Conservation (phyloP, 2,329 filamentous ascomycete genomes). For the Scedosporium apiospermum region DNA sequence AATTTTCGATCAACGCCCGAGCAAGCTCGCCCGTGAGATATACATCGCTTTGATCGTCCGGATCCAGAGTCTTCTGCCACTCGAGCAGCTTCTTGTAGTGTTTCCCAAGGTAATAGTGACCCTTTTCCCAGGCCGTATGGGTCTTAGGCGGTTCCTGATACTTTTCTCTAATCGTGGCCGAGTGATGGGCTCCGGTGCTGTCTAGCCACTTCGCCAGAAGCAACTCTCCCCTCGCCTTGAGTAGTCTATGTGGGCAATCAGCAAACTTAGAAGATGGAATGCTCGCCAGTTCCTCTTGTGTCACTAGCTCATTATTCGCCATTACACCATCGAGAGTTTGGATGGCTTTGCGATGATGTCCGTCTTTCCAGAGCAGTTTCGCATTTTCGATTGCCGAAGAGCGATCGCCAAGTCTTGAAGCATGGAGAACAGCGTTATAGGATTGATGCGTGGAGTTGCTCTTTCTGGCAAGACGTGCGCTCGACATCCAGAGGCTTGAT, state of each 20-base stretch:
- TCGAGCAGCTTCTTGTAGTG: slow-evolving; percentile 96
- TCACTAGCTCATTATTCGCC: slow-evolving; percentile 42
- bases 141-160: slow-evolving; percentile 76
- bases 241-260: slow-evolving; percentile 44
- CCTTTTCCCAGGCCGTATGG: slow-evolving; percentile 77
- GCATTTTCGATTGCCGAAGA: slow-evolving; percentile 92
- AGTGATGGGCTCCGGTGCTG: slow-evolving; percentile 84
- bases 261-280: slow-evolving; percentile 16
- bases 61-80: slow-evolving; percentile 69
- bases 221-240: slow-evolving; percentile 72
- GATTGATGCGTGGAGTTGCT: slow-evolving; percentile 75
- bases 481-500: slow-evolving; percentile 76
- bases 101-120: slow-evolving; percentile 91
- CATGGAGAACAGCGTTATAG: slow-evolving; percentile 88
- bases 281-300: neutral
- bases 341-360: slow-evolving; percentile 89
- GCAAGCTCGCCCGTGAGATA: slow-evolving; percentile 75
- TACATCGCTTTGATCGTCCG: slow-evolving; percentile 66
- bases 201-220: slow-evolving; percentile 96
- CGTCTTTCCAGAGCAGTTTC: slow-evolving; percentile 84
- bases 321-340: slow-evolving; percentile 84
- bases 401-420: slow-evolving; percentile 72
- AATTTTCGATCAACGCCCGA: slow-evolving; percentile 88
- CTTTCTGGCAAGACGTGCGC: slow-evolving; percentile 78
- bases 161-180: slow-evolving; percentile 65